Percentiles rank a stretch among this genome's conserved stretches.
Conservation (phyloP, 768 basidiomycete genomes). For the Serpula lacrymans region DNA sequence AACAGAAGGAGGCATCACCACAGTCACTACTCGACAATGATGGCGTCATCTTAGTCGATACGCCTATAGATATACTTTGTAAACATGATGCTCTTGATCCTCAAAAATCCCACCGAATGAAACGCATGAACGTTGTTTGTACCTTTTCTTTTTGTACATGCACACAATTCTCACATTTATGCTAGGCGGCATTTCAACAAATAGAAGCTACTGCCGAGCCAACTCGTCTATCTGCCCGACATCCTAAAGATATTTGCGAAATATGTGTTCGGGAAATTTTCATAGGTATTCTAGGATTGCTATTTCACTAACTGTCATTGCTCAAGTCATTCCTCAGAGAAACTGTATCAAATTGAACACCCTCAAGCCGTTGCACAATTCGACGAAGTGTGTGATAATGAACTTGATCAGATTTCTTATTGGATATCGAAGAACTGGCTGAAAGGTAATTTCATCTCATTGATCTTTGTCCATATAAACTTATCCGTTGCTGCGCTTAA, state of each 20-base stretch:
- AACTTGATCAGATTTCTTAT: constrained; percentile 43
- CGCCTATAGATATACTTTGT: constrained; percentile 51
- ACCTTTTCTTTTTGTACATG: not conserved
- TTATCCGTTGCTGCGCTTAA: constrained; percentile 25
- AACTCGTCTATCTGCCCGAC: constrained; percentile 46
- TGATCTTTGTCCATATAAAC: constrained; percentile 1
- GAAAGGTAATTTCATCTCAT: constrained; percentile 46
- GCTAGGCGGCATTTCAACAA: constrained; percentile 42
- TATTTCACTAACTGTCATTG: constrained; percentile 1
- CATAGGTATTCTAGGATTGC: constrained; percentile 39
- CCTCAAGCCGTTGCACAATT: constrained; percentile 57
- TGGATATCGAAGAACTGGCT: constrained; percentile 83
- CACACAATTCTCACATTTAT: constrained; percentile 4
- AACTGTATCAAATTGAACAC: constrained; percentile 66
- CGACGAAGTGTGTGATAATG: constrained; percentile 46
- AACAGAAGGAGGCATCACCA: constrained; percentile 18
- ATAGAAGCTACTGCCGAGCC: constrained; percentile 44
- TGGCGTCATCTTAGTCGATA: not conserved
- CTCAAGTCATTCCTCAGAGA: constrained; percentile 48
- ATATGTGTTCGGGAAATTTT: constrained; percentile 57
- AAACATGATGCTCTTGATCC: constrained; percentile 63
- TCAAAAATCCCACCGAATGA: constrained; percentile 56
- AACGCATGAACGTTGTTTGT: constrained; percentile 57
- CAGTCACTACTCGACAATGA: constrained; percentile 8
- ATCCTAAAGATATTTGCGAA: constrained; percentile 53